Evolutionary conservation across 495 filamentous ascomycete species (phyloP), one percentile per base, ranked within the genome.

Genomic region (Lentithecium fluviatile): DNA sequence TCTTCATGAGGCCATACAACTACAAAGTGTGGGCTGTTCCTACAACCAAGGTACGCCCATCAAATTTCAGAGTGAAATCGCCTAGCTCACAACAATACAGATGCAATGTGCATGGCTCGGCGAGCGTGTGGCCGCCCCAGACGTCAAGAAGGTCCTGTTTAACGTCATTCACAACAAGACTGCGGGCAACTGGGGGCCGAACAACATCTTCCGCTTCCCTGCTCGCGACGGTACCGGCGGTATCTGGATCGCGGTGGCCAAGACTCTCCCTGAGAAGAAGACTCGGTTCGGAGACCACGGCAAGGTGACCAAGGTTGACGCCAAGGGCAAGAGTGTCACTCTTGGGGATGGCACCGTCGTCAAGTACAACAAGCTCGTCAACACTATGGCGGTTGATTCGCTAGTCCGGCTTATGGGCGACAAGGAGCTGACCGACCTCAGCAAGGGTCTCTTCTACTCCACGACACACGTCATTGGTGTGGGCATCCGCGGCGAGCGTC

Each of bases 41-140:
- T 38, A 97, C 95, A 24, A 95, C 88, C 58, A 95, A 95, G 88
- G 94, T 97, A 82, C 62, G 78, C 54, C 54, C 19, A 19, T 7
- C 7, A 2, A 34, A 37, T 15, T 26, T 6, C 6, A 13, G 15
- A 25, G n/a, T 13, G 20, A 19, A 23, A 0, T 37, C 46, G 19
- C n/a, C 29, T 52, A 23, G 50, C 37, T 45, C 34, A 64, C 32
- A 56, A 29, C 19, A 19, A 42, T 59, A 32, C 60, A 98, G 94
- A 99, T 99, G 94, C 94, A 99, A 91, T 97, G 94, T 74, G 79
- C 86, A 74, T 99, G 94, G 94, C 90, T 97, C 51, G 94, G 94
- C 67, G 94, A 99, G 84, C 93, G 94, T 80, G 94, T 99, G 51
- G 94, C 94, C 36, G 92, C 93, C 45, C 94, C 94, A 62, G 90